Evolutionary conservation across 352 stramenopile genomes (phyloP), one percentile per base, ranked within the genome.

Genomic region (Globisporangium irregulare): DNA sequence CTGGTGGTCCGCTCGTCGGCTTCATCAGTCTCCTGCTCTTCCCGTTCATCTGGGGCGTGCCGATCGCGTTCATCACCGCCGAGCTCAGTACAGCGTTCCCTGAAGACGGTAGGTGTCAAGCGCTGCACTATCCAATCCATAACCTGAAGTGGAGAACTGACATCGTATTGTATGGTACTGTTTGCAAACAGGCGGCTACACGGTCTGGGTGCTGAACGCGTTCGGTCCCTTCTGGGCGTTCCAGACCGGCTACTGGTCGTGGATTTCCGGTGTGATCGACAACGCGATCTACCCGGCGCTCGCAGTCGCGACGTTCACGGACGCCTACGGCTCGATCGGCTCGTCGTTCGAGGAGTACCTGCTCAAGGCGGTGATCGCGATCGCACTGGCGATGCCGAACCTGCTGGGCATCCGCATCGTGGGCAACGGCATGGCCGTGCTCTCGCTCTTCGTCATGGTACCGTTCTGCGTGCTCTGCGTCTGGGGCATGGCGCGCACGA

Each of bases 231-330:
- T 93, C 71, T 94, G 85, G 86, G 86, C 77, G 20, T 95, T 92
- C 68, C 84, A 93, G 73, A 87, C 89, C 55, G 87, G 85, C 14
- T 91, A 90, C 68, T 84, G 84, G 71, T 82, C 76, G 29, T 98
- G 93, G 93, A 77, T 98, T 34, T 89, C 81, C 3, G 93, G 93
- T 38, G 91, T 94, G 20, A 93, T 93, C 38, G 94, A 98, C 77
- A 98, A 98, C 74, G 87, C 92, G 8, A 85, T 98, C 56, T 98
- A 98, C 78, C 92, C 93, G 2, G 84, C 91, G 24, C 77, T 98
- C 15, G 76, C 80, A 0, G 72, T 87, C 29, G 64, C 75, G 6
- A 76, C 71, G 22, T 74, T 87, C 57, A 79, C 71, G 9, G 75
- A 84, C 9, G 79, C 75, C 27, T 82, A 74, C 41, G 76, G 74